A percentile compares a stretch with the other conserved stretches of the same genome.
These are phyloP conservation scores for Senecio squalidus DNA, from an alignment of 140 eudicot species.

Conservation along the genomic window DNA sequence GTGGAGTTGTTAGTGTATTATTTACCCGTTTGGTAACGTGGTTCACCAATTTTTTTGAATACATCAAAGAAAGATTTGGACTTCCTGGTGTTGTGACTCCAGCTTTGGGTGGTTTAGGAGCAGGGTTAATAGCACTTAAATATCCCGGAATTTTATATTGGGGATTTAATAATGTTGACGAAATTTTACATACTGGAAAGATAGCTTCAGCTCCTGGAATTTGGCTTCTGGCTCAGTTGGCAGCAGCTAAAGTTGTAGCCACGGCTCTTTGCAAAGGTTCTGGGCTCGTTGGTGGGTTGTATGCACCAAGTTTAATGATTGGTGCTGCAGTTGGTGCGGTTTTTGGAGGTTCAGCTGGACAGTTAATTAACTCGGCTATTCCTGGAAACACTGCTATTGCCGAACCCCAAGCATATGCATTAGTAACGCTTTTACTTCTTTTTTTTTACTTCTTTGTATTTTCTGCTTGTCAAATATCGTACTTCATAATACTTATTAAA, in stretches of 20 bases:
- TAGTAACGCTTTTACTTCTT: slow-evolving; percentile 37
- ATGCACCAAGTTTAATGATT: slow-evolving; percentile 98
- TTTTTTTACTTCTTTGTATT: not conserved
- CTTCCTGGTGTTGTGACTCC: slow-evolving; percentile 84
- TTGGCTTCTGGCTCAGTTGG: slow-evolving; percentile 87
- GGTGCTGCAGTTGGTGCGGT: slow-evolving; percentile 99
- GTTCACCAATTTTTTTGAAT: slow-evolving; percentile 64
- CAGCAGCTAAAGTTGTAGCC: slow-evolving; percentile 97
- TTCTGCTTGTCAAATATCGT: no score
- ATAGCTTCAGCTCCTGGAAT: slow-evolving; percentile 98
- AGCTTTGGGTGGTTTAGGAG: slow-evolving; percentile 95
- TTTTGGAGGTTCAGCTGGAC: slow-evolving; percentile 90
- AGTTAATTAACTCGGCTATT: slow-evolving; percentile 76
- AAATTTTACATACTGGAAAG: slow-evolving; percentile 91
- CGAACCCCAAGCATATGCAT: slow-evolving; percentile 97
- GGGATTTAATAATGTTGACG: slow-evolving; percentile 98
- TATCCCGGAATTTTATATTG: slow-evolving; percentile 92
- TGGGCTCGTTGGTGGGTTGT: slow-evolving; percentile 94
- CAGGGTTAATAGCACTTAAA: slow-evolving; percentile 88
- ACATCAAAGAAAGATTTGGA: slow-evolving; percentile 71
- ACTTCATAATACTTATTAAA: no score
- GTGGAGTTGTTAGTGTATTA: slow-evolving; percentile 94
- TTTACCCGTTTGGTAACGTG: slow-evolving; percentile 82
- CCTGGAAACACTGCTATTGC: slow-evolving; percentile 97
- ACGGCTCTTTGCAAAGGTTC: slow-evolving; percentile 94